Conservation (phyloP, 345 rosid genomes). For the Eucalyptus lansdowneana region DNA sequence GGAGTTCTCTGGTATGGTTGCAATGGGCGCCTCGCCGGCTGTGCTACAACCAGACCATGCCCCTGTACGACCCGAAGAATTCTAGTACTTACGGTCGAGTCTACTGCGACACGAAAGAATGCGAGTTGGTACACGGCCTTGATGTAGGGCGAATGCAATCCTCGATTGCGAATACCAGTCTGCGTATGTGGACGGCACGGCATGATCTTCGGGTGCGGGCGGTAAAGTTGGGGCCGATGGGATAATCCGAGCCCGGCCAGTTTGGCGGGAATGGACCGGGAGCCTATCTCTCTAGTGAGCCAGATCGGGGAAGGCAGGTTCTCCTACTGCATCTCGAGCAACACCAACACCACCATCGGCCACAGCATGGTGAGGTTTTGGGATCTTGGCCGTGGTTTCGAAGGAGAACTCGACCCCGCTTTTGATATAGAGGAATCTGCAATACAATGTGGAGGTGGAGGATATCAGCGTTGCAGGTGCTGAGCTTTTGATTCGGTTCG, state of each 20-base stretch:
- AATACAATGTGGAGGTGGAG: background rate
- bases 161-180: background rate
- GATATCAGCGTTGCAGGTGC: background rate
- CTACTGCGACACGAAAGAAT: background rate
- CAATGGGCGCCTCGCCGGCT: background rate
- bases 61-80: background rate
- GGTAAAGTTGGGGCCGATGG: background rate
- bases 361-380: background rate
- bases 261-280: background rate
- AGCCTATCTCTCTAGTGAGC: background rate
- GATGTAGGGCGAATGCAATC: background rate
- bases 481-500: background rate
- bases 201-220: constrained; percentile 1
- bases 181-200: background rate
- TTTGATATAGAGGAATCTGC: too few species aligned
- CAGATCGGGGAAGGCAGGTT: background rate
- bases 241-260: background rate
- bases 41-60: background rate
- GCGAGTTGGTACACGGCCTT: background rate
- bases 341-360: background rate
- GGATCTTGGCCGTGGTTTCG: background rate
- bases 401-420: background rate
- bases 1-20: background rate
- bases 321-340: background rate
- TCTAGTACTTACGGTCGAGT: background rate